These are phyloP conservation scores for Lactarius pseudohatsudake DNA, from an alignment of 768 basidiomycete species.

Conservation along the genomic window DNA sequence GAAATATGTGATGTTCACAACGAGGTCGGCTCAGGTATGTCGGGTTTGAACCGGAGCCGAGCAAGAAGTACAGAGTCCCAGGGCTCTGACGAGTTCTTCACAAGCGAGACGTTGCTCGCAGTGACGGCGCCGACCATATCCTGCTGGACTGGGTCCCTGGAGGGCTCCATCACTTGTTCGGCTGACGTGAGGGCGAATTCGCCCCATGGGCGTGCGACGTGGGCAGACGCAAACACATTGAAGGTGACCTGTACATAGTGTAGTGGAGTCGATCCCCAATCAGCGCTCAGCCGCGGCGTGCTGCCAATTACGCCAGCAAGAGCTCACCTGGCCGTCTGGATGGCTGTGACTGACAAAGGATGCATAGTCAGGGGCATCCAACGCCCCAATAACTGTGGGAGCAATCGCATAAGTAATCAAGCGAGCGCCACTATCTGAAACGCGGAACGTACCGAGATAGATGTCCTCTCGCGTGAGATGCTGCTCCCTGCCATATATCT, in stretches of 20 bases:
- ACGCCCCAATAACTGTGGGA: slow-evolving; percentile 59
- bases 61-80: slow-evolving; percentile 66
- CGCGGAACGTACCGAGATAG: slow-evolving; percentile 38
- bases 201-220: slow-evolving; percentile 67
- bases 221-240: slow-evolving; percentile 57
- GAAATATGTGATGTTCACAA: slow-evolving; percentile 31
- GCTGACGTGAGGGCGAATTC: slow-evolving; percentile 57
- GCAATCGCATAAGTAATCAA: slow-evolving; percentile 13
- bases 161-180: slow-evolving; percentile 37
- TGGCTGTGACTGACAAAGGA: slow-evolving; percentile 74
- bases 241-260: slow-evolving; percentile 55
- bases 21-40: slow-evolving; percentile 56
- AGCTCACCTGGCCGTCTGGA: slow-evolving; percentile 52
- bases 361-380: slow-evolving; percentile 70
- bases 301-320: not conserved
- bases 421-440: slow-evolving; percentile 8
- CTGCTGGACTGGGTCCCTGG: slow-evolving; percentile 45
- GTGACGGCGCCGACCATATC: slow-evolving; percentile 33
- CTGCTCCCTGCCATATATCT: slow-evolving; percentile 47
- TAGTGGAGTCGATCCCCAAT: slow-evolving; percentile 6
- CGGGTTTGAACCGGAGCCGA: slow-evolving; percentile 64
- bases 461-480: slow-evolving; percentile 39
- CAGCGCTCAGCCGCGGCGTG: slow-evolving; percentile 16
- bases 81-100: slow-evolving; percentile 32
- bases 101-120: slow-evolving; percentile 55